Evolutionary conservation across 2,329 filamentous ascomycete species (phyloP).

Genomic region (Alternaria alternata): DNA sequence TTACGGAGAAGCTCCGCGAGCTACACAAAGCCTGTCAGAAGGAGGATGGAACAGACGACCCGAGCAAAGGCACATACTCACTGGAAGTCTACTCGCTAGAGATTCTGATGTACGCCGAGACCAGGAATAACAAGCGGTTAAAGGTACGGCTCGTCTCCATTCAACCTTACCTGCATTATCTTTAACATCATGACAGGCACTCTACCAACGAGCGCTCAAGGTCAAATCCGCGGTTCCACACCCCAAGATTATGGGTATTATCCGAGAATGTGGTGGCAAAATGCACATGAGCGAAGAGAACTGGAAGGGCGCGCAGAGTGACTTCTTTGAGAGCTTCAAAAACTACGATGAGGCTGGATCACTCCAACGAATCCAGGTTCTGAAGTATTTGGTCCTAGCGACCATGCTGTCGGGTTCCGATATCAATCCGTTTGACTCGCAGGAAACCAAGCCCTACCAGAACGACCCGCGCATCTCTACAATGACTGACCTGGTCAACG

Average conservation of each 20-base stretch:
- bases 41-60: slow-evolving; percentile 87
- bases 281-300: slow-evolving; percentile 99
- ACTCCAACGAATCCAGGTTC: slow-evolving; percentile 92
- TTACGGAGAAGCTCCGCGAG: slow-evolving; percentile 85
- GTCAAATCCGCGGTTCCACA: slow-evolving; percentile 97
- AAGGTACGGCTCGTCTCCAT: slow-evolving; percentile 63
- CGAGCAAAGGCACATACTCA: slow-evolving; percentile 94
- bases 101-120: slow-evolving; percentile 98
- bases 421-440: slow-evolving; percentile 98
- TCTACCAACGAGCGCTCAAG: slow-evolving; percentile 90
- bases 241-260: slow-evolving; percentile 99
- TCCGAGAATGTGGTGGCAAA: slow-evolving; percentile 97
- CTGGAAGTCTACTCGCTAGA: slow-evolving; percentile 96
- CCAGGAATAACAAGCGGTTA: slow-evolving; percentile 94
- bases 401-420: slow-evolving; percentile 99
- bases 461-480: slow-evolving; percentile 93
- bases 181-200: slow-evolving; percentile 57
- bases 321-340: slow-evolving; percentile 98
- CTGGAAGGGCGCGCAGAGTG: slow-evolving; percentile 95
- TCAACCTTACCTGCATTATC: slow-evolving; percentile 28
- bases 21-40: slow-evolving; percentile 88
- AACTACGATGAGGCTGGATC: slow-evolving; percentile 99
- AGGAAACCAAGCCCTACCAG: slow-evolving; percentile 98
- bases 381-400: slow-evolving; percentile 94
- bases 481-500: slow-evolving; percentile 97